Base-by-base conservation (phyloP, 108 stramenopile species). In the Pseudonitzschia delicatissima region DNA sequence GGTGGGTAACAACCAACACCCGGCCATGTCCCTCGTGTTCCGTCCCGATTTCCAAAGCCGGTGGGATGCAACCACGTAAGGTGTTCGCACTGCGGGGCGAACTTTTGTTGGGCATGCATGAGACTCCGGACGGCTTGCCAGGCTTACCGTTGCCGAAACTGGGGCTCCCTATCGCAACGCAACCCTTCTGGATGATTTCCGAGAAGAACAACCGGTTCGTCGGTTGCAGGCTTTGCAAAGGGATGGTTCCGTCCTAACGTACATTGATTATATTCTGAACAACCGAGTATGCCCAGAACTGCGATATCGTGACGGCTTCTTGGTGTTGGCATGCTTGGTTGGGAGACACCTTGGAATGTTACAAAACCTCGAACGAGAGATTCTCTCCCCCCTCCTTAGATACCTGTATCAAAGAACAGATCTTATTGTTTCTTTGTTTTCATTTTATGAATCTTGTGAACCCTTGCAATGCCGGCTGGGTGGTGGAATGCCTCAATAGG, bases 61-160 rank as follows among this genome's bases (percentile, higher is more conserved):
- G 7, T 45, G 25, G 77, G 72, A 15, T 74, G 77, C 61, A 77
- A 77, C 67, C 77, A 77, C 42, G 72, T 77, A 39, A 51, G 36
- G 35, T 87, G 87, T 62, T 68, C 74, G 33, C 74, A 72, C 31
- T 87, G 87, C 66, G 55, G 53, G 1, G 73, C 62, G 13, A 49
- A 76, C 2, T 87, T 87, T 70, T 87, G 87, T 61, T 87, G 87
- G 87, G 82, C 80, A 0, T 87, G 87, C 48, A 85, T 87, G 84
- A 51, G 83, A 60, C 48, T 72, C 0, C 48, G 68, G 37, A 76
- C 79, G 9, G 9, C 20, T 27, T 85, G 84, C 42, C 25, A 17
- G 58, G 73, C 87, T 4, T 85, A 71, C 59, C 36, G 76, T 33
- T 87, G 87, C 57, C 35, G 45, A 15, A 69, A 81, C 72, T n/a